These are phyloP conservation scores for Xylariaceae sp. DNA, from an alignment of 2,329 filamentous ascomycete genomes.

Conservation along the genomic window DNA sequence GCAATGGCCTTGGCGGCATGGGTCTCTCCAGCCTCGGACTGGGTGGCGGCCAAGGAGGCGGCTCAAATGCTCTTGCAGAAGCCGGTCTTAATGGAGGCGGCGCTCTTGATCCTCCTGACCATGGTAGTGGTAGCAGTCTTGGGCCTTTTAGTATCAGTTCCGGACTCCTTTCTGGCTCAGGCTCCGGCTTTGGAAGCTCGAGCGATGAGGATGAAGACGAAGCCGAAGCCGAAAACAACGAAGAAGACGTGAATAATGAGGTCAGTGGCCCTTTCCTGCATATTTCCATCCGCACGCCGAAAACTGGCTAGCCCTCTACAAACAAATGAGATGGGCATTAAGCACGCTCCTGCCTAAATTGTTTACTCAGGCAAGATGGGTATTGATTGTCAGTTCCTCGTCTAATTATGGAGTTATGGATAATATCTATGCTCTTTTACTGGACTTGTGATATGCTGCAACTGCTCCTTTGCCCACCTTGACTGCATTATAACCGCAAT, in stretches of 20 bases:
- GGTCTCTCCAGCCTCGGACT: constrained; percentile 46
- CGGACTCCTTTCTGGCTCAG: constrained; percentile 70
- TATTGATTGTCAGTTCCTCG: no score
- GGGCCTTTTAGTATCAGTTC: constrained; percentile 69
- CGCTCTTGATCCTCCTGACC: constrained; percentile 60
- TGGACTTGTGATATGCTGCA: constrained; percentile 3
- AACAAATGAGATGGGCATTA: constrained; percentile 4
- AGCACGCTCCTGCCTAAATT: no score
- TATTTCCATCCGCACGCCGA: neutral
- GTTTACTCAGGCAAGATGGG: no score
- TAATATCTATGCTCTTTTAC: constrained; percentile 9
- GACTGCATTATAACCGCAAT: no score
- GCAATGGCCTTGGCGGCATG: constrained; percentile 45
- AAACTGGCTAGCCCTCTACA: constrained; percentile 1
- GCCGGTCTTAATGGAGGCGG: constrained; percentile 71
- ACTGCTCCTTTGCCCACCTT: neutral
- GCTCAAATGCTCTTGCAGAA: constrained; percentile 70
- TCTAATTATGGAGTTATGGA: constrained; percentile 11
- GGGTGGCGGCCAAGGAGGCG: constrained; percentile 33
- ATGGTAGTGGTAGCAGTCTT: constrained; percentile 60
- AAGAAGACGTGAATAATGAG: constrained; percentile 69
- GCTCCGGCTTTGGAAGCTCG: no score
- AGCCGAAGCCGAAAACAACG: constrained; percentile 83
- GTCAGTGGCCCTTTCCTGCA: constrained; percentile 45
- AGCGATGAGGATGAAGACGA: constrained; percentile 96